Conservation (phyloP, 2,329 filamentous ascomycete species). For the Xylaria sp. region DNA sequence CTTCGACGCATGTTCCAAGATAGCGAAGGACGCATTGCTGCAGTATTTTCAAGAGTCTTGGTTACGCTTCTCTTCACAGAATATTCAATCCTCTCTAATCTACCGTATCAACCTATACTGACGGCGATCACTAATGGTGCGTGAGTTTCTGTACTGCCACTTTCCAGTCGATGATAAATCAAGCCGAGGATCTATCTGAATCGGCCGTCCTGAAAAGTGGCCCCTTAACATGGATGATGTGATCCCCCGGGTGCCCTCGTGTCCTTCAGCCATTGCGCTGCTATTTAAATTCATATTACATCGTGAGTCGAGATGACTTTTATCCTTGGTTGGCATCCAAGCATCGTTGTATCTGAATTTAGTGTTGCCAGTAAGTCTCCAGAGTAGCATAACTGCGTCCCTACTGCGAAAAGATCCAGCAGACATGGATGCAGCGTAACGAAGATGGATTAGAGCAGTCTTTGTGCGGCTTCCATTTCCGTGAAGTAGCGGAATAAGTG, state of each 20-base stretch:
- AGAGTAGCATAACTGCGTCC: not conserved
- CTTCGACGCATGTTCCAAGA: no score
- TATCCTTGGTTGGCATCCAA: not conserved
- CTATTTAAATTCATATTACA: no score
- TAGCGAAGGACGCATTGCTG: no score
- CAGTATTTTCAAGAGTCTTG: no score
- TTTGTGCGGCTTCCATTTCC: not conserved
- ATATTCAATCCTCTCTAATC: not conserved
- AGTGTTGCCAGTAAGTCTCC: not conserved
- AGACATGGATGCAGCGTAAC: not conserved
- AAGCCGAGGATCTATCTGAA: not conserved
- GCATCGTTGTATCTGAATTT: not conserved
- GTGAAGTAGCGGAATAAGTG: not conserved
- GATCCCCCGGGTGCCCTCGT: not conserved
- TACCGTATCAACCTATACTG: no score
- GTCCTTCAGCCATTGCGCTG: not conserved
- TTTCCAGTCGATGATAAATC: not conserved
- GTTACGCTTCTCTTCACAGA: no score
- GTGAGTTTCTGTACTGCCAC: no score
- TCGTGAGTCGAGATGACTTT: not conserved
- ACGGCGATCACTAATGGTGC: no score
- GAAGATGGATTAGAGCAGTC: not conserved
- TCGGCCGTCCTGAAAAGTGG: not conserved
- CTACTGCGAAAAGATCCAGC: not conserved
- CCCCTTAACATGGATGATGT: not conserved